Percentiles rank a stretch among this genome's conserved stretches.
Evolutionary conservation across 192 early-diverging fungal genomes (phyloP).

Genomic region (Coemansia sp.): DNA sequence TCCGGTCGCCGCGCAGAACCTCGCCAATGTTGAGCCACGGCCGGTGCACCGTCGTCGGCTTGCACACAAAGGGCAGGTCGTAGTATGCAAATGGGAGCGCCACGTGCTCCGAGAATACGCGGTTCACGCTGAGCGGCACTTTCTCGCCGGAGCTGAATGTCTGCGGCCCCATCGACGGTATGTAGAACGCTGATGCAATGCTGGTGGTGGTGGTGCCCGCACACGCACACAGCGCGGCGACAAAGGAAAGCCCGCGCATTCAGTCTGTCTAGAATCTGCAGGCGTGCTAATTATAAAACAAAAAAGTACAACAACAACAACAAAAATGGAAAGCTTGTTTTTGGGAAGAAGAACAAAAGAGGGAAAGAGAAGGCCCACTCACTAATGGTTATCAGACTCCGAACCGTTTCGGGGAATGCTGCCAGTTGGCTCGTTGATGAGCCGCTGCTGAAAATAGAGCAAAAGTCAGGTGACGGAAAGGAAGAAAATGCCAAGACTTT

Average conservation of each 20-base stretch:
- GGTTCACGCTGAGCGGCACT: conserved; percentile 66
- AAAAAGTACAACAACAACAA: too few species aligned
- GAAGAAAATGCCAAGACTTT: too few species aligned
- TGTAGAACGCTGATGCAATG: conserved; percentile 35
- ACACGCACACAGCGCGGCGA: conserved; percentile 5
- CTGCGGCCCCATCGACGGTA: conserved; percentile 48
- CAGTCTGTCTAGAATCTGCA: not conserved
- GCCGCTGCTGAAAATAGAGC: too few species aligned
- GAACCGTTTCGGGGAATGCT: not conserved
- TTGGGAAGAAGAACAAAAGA: too few species aligned
- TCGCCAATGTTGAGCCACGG: conserved; percentile 62
- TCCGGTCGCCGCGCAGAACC: conserved; percentile 71
- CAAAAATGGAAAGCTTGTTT: too few species aligned
- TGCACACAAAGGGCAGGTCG: conserved; percentile 65
- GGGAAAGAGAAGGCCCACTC: too few species aligned
- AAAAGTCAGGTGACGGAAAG: too few species aligned
- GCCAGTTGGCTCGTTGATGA: too few species aligned
- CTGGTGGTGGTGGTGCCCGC: not conserved
- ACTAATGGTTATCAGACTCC: not conserved
- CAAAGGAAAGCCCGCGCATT: not conserved
- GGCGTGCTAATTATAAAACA: too few species aligned
- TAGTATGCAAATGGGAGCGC: conserved; percentile 66
- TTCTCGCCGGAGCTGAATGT: conserved; percentile 51
- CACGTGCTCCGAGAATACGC: conserved; percentile 67
- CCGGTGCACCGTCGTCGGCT: conserved; percentile 23